phyloP scores from a whole-genome alignment of 2,329 filamentous ascomycete genomes.

The Nigrograna mackinnonii region DNA sequence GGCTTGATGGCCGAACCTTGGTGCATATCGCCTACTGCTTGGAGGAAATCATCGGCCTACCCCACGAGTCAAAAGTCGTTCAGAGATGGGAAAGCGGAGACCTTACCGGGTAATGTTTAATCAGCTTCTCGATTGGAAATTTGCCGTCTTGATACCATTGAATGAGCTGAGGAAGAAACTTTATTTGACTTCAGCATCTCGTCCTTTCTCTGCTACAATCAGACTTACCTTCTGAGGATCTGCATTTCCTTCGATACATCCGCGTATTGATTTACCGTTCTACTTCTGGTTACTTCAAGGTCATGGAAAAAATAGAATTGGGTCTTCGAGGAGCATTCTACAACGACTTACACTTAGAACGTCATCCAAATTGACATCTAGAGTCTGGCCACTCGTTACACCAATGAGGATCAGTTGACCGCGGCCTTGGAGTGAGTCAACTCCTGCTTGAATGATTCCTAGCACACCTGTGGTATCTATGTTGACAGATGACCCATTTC shows the following conservation, averaged over 20 bases:
- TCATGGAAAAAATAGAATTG: conserved; percentile 1
- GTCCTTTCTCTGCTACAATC: too few relatives aligned
- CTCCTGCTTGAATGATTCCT: conserved; percentile 45
- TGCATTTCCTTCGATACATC: conserved; percentile 52
- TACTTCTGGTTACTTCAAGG: too few relatives aligned
- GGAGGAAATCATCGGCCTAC: conserved; percentile 44
- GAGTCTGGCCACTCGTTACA: conserved; percentile 47
- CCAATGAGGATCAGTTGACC: conserved; percentile 58
- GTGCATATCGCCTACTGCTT: conserved; percentile 49
- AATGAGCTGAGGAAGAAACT: conserved; percentile 53
- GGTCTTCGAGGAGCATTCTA: neutral
- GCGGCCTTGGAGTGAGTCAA: conserved; percentile 48
- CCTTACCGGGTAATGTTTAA: conserved; percentile 44
- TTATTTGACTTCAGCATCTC: too few relatives aligned
- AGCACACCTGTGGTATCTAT: conserved; percentile 57
- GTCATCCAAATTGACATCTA: conserved; percentile 47
- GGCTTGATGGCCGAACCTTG: conserved; percentile 45
- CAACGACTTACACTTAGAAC: conserved; percentile 45
- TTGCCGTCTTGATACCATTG: conserved; percentile 52
- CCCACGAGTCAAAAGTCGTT: neutral
- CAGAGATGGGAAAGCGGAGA: neutral
- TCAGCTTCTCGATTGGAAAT: conserved; percentile 52
- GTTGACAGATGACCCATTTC: conserved; percentile 47
- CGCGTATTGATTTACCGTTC: conserved; percentile 52
- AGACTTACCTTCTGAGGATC: conserved; percentile 32